These are phyloP conservation scores for Aspergillus indologenus DNA, from an alignment of 495 filamentous ascomycete species.

Conservation along the genomic window DNA sequence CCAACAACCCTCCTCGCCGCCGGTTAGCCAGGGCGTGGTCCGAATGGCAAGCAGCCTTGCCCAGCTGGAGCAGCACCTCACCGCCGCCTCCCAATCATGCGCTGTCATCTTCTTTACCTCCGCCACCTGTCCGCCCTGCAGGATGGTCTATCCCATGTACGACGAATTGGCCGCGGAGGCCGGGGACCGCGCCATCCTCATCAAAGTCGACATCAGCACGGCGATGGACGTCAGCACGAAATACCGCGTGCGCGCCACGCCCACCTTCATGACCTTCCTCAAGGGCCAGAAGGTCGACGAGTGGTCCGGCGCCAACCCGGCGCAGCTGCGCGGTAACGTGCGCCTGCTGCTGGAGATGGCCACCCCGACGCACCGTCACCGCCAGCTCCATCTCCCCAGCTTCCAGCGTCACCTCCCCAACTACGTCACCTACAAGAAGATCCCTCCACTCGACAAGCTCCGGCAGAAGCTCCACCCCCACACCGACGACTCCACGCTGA, in stretches of 20 bases:
- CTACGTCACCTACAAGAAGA: conserved; percentile 71
- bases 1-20: conserved; percentile 10
- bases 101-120: conserved; percentile 93
- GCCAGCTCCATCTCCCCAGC: conserved; percentile 62
- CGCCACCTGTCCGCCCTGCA: conserved; percentile 82
- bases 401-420: conserved; percentile 60
- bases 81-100: conserved; percentile 58
- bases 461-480: conserved; percentile 63
- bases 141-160: conserved; percentile 76
- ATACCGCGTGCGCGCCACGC: conserved; percentile 72
- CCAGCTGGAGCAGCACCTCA: conserved; percentile 60
- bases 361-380: conserved; percentile 73
- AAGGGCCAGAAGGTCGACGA: conserved; percentile 71
- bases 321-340: conserved; percentile 67
- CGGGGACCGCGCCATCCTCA: conserved; percentile 64
- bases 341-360: conserved; percentile 72
- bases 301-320: conserved; percentile 75
- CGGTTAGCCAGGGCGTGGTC: conserved; percentile 30
- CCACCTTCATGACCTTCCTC: conserved; percentile 88
- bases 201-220: conserved; percentile 77
- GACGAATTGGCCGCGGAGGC: conserved; percentile 74
- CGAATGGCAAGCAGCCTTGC: conserved; percentile 50
- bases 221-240: conserved; percentile 62
- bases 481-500: conserved; percentile 52
- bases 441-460: conserved; percentile 82